phyloP scores from a whole-genome alignment of 805 yeast species.

The Hyphopichia homilentoma region DNA sequence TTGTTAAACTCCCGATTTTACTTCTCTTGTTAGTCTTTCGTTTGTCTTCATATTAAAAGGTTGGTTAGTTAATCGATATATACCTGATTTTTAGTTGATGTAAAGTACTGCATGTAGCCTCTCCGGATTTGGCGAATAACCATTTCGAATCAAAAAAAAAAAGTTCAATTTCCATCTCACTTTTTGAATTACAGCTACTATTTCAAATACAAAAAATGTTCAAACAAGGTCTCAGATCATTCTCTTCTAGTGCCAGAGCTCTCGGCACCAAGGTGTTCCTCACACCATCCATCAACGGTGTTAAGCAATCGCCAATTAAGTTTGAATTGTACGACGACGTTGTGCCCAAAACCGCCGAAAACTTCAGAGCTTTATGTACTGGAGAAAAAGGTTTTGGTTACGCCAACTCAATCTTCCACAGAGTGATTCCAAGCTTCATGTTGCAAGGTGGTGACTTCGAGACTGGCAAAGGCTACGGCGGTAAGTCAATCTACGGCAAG shows the following conservation, averaged over 20 bases:
- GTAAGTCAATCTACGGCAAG: constrained; percentile 58
- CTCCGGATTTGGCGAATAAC: too few species aligned
- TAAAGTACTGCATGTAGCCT: too few species aligned
- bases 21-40: too few species aligned
- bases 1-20: too few species aligned
- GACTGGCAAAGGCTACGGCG: constrained; percentile 45
- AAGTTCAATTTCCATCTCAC: too few species aligned
- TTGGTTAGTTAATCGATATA: too few species aligned
- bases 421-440: constrained; percentile 47
- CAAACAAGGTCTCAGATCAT: constrained; percentile 40
- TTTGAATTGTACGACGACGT: constrained; percentile 73
- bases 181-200: too few species aligned
- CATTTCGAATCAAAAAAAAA: too few species aligned
- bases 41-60: too few species aligned
- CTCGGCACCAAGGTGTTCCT: constrained; percentile 54
- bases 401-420: constrained; percentile 43
- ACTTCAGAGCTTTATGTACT: constrained; percentile 89
- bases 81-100: too few species aligned
- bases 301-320: constrained; percentile 36
- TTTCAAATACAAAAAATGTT: constrained; percentile 6
- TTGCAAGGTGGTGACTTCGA: constrained; percentile 49
- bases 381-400: constrained; percentile 46
- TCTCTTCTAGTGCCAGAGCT: constrained; percentile 44
- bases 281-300: constrained; percentile 55
- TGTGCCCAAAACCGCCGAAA: constrained; percentile 94